Base-by-base conservation (phyloP, 2,329 filamentous ascomycete genomes). In the Fusarium mangiferae region DNA sequence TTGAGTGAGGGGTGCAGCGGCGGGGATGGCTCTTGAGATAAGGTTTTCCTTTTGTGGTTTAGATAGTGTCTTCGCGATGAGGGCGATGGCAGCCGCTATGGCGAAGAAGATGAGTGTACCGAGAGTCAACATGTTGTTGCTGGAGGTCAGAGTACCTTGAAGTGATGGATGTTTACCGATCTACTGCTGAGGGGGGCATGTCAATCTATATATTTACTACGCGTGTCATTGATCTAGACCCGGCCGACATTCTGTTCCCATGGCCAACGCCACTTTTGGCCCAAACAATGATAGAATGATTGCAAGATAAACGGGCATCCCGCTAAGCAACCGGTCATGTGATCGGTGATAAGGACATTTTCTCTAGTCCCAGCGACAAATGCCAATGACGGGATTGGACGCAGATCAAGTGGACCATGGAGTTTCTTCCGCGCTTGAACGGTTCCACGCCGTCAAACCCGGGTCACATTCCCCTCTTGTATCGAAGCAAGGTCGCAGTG, bases 311-410 rank as follows among this genome's bases (percentile, higher is more conserved):
- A 61, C 71, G 71, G 72, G 26, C 42, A 64, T 42, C 13, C 35
- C 42, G 58, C 36, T 36, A 33, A 24, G 26, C n/a, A 38, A 24
- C 71, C 71, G 71, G 71, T 74, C 71, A 74, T 51, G 62, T 74
- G 71, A 74, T 74, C 71, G 71, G 71, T 60, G 71, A 67, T 68
- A 74, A 68, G 62, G 51, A 14, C 20, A 15, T 9, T 9, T 18
- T 7, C 15, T 68, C 46, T 59, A 26, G 39, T 38, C 51, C 22
- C 26, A 30, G 44, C 39, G n/a, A 62, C 52, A 60, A 68, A 64
- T 72, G n/a, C 10, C 35, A 44, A 14, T 26, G 42, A 56, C 36
- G 24, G 33, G 62, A 73, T 72, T 73, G 71, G 67, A 49, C 20
- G 30, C 12, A 12, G 15, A 38, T 26, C 24, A 39, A 55, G 67